A percentile compares a stretch with the other conserved stretches of the same genome.
These are phyloP conservation scores for Yarrowia sp. DNA, from an alignment of 805 yeast genomes.

Conservation along the genomic window DNA sequence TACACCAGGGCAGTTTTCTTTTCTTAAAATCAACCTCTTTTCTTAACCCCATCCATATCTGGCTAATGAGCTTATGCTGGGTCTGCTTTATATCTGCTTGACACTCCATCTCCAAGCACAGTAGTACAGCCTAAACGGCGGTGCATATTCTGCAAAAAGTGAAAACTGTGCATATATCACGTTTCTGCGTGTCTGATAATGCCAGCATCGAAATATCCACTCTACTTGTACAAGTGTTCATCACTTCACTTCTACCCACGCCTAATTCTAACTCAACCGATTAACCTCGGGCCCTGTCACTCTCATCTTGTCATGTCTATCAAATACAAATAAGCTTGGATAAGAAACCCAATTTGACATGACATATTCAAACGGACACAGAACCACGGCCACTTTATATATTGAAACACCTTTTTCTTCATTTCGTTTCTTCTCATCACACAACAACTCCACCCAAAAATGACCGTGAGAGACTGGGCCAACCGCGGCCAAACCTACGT, in stretches of 20 bases:
- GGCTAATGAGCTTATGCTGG: not conserved
- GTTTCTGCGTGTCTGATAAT: not conserved
- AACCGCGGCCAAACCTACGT: conserved; percentile 1
- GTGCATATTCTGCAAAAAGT: conserved; percentile 16
- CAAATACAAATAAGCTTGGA: not conserved
- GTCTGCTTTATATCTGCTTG: not conserved
- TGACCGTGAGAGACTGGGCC: conserved; percentile 16
- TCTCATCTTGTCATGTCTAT: not conserved
- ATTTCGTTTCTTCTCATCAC: not conserved
- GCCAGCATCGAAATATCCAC: too few species aligned
- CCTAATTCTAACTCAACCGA: not conserved
- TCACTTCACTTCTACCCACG: too few species aligned
- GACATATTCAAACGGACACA: not conserved
- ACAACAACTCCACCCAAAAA: not conserved
- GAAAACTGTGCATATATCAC: not conserved
- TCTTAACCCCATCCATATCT: too few species aligned
- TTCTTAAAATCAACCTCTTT: too few species aligned
- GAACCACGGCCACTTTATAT: conserved; percentile 2
- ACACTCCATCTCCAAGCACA: not conserved
- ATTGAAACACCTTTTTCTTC: not conserved
- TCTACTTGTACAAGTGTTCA: too few species aligned
- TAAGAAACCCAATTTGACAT: not conserved
- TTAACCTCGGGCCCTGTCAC: conserved; percentile 8
- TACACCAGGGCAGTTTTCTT: too few species aligned
- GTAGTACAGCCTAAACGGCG: not conserved